Percentiles rank a stretch among this genome's conserved stretches.
phyloP scores from a whole-genome alignment of 2,329 filamentous ascomycete species.

The Stachybotrys chartarum region DNA sequence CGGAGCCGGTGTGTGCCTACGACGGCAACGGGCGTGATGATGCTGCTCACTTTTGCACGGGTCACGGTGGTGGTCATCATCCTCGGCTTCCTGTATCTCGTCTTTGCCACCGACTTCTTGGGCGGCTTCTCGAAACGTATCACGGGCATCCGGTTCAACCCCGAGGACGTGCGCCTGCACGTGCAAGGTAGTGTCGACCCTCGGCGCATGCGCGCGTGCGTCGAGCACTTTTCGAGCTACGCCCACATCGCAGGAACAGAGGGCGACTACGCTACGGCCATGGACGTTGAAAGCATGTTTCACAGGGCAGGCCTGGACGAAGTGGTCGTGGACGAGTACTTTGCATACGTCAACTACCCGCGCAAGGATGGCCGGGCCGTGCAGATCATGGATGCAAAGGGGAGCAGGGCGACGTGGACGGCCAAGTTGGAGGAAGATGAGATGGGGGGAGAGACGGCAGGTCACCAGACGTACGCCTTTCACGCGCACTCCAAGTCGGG shows the following conservation, averaged over 20 bases:
- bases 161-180: conserved; percentile 71
- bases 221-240: conserved; percentile 72
- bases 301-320: conserved; percentile 64
- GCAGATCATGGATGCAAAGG: conserved; percentile 66
- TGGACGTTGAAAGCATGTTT: conserved; percentile 79
- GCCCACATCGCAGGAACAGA: conserved; percentile 93
- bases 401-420: conserved; percentile 59
- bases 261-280: conserved; percentile 78
- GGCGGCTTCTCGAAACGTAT: conserved; percentile 55
- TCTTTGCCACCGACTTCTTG: conserved; percentile 83
- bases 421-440: conserved; percentile 77
- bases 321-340: conserved; percentile 69
- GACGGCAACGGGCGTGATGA: conserved; percentile 14
- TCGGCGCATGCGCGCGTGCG: conserved; percentile 60
- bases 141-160: conserved; percentile 66
- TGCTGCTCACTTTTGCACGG: conserved; percentile 60
- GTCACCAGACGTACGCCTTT: conserved; percentile 69
- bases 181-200: conserved; percentile 68
- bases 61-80: conserved; percentile 70
- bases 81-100: conserved; percentile 69
- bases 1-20: conserved; percentile 4
- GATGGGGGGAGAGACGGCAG: conserved; percentile 52
- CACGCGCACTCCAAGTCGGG: conserved; percentile 86
- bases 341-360: conserved; percentile 91
- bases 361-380: conserved; percentile 69